Percentiles rank a stretch among this genome's conserved stretches.
phyloP scores from a whole-genome alignment of 495 filamentous ascomycete species.

The Penicillium cinerascens region DNA sequence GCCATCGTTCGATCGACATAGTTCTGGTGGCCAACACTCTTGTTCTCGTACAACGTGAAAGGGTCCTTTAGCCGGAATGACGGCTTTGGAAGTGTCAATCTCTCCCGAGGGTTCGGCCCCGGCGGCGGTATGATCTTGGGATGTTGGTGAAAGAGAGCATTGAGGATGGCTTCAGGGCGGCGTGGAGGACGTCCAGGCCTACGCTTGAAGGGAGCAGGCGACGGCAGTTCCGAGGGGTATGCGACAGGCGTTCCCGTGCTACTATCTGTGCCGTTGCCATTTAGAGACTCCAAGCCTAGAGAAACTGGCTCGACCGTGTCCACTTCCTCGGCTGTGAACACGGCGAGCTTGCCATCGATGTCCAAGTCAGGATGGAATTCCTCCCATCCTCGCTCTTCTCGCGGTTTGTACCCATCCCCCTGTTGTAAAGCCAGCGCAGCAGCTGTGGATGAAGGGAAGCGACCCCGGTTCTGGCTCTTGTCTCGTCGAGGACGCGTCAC shows the following conservation, averaged over 20 bases:
- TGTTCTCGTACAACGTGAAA: slow-evolving; percentile 59
- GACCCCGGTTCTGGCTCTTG: slow-evolving; percentile 46
- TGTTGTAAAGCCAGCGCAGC: slow-evolving; percentile 80
- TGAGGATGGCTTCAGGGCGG: slow-evolving; percentile 57
- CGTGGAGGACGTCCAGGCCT: slow-evolving; percentile 61
- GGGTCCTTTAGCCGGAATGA: slow-evolving; percentile 55
- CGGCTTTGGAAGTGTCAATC: slow-evolving; percentile 62
- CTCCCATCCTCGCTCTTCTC: slow-evolving; percentile 94
- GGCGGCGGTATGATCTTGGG: slow-evolving; percentile 59
- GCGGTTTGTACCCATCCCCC: slow-evolving; percentile 91
- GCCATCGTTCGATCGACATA: slow-evolving; percentile 91
- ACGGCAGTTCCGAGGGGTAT: slow-evolving; percentile 20
- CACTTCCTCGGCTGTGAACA: slow-evolving; percentile 80
- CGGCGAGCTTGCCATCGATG: slow-evolving; percentile 69
- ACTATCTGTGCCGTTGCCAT: slow-evolving; percentile 18
- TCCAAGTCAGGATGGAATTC: slow-evolving; percentile 96
- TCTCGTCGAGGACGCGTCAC: slow-evolving; percentile 49
- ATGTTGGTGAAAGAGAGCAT: slow-evolving; percentile 54
- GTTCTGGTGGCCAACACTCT: slow-evolving; percentile 56
- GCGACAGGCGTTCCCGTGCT: slow-evolving; percentile 14
- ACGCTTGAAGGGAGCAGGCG: slow-evolving; percentile 50
- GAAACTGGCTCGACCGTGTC: slow-evolving; percentile 58
- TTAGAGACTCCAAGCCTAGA: slow-evolving; percentile 21
- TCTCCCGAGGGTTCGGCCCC: slow-evolving; percentile 64
- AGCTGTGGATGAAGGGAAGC: slow-evolving; percentile 77